A percentile compares a stretch with the other conserved stretches of the same genome.
These are phyloP conservation scores for Yamadazyma laniorum DNA, from an alignment of 805 yeast genomes.

Conservation along the genomic window DNA sequence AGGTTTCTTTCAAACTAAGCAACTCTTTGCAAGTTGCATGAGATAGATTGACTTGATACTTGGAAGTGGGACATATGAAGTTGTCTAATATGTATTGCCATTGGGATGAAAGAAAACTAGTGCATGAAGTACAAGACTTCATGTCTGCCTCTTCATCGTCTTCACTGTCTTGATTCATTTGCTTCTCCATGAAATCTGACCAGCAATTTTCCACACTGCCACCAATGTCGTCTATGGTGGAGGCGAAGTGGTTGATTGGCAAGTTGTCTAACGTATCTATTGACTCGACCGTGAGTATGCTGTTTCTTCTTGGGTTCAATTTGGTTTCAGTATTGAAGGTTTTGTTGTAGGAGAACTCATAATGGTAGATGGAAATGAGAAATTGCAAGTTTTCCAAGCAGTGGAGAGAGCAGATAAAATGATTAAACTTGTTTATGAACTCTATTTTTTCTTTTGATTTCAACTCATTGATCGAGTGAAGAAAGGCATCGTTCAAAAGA, in stretches of 20 bases:
- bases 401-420: conserved; percentile 37
- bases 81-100: conserved; percentile 38
- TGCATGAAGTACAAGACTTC: conserved; percentile 1
- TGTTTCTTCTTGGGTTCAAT: conserved; percentile 9
- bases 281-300: conserved; percentile 5
- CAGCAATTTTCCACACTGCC: conserved; percentile 24
- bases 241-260: conserved; percentile 21
- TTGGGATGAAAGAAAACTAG: conserved; percentile 17
- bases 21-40: conserved; percentile 31
- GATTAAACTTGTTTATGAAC: conserved; percentile 28
- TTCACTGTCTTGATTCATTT: conserved; percentile 8
- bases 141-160: conserved; percentile 6
- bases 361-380: conserved; percentile 43
- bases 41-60: conserved; percentile 50
- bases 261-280: conserved; percentile 23
- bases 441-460: conserved; percentile 15
- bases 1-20: conserved; percentile 15
- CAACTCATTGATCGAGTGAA: conserved; percentile 20
- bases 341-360: conserved; percentile 43
- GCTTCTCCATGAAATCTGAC: conserved; percentile 18
- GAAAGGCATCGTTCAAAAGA: conserved; percentile 33
- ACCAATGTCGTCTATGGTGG: conserved; percentile 26
- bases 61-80: conserved; percentile 44
- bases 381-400: conserved; percentile 47
- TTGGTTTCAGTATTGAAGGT: conserved; percentile 8